These are phyloP conservation scores for Russula emetica DNA, from an alignment of 768 basidiomycete genomes.

Conservation along the genomic window DNA sequence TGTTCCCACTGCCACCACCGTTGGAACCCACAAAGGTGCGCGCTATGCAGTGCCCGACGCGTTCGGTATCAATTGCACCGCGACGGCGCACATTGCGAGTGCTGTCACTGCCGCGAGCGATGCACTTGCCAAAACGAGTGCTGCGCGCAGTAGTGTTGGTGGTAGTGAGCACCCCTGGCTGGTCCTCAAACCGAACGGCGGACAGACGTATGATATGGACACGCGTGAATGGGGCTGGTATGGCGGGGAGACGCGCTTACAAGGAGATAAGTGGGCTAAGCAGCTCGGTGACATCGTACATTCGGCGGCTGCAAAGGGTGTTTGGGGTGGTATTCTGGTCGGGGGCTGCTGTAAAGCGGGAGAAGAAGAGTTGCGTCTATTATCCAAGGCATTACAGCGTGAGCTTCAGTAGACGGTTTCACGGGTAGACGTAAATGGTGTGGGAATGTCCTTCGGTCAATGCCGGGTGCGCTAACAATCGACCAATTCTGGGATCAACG, in stretches of 20 bases:
- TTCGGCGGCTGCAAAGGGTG: conserved; percentile 24
- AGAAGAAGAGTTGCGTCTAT: conserved; percentile 45
- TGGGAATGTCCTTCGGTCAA: conserved; percentile 12
- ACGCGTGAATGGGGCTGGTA: conserved; percentile 43
- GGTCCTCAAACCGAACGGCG: conserved; percentile 71
- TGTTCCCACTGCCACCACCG: conserved; percentile 16
- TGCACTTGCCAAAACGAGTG: conserved; percentile 12
- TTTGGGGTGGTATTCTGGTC: conserved; percentile 52
- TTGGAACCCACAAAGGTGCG: background rate
- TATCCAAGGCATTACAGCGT: background rate
- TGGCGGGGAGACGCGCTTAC: conserved; percentile 13
- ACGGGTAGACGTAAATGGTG: background rate
- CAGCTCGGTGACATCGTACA: conserved; percentile 32
- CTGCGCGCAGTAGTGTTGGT: background rate
- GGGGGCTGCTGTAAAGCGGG: conserved; percentile 70
- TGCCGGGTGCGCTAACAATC: conserved; percentile 16
- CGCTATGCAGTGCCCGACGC: conserved; percentile 42
- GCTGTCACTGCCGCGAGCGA: conserved; percentile 41
- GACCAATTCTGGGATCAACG: conserved; percentile 22
- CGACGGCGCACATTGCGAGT: conserved; percentile 39
- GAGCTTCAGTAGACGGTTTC: background rate
- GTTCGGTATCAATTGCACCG: conserved; percentile 75
- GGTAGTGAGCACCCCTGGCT: conserved; percentile 45
- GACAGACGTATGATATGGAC: conserved; percentile 48
- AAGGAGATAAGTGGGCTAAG: conserved; percentile 38